Conservation (phyloP, 2,329 filamentous ascomycete genomes). For the Blastomyces silverae region DNA sequence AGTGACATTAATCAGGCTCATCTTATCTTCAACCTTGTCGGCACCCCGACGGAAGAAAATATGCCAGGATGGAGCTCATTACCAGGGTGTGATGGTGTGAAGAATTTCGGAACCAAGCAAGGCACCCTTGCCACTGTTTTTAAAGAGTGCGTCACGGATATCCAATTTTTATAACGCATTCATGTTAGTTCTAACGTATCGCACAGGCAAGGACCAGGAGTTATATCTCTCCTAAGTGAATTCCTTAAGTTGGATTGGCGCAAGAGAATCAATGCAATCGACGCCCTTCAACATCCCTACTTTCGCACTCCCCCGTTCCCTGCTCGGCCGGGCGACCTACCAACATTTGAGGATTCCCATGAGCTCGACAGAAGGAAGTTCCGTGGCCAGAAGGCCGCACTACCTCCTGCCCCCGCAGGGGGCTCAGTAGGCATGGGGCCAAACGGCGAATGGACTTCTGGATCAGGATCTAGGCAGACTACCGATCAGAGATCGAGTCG, state of each 20-base stretch:
- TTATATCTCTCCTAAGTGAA: constrained; percentile 72
- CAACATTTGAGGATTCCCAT: constrained; percentile 86
- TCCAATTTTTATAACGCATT: not conserved
- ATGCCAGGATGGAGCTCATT: constrained; percentile 89
- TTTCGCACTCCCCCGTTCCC: constrained; percentile 75
- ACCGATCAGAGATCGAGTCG: constrained; percentile 32
- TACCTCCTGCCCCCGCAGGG: constrained; percentile 85
- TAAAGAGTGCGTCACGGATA: constrained; percentile 51
- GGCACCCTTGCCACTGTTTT: constrained; percentile 69
- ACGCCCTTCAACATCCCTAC: constrained; percentile 87
- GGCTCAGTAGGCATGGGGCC: constrained; percentile 74
- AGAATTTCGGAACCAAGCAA: constrained; percentile 52
- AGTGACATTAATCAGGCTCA: constrained; percentile 86
- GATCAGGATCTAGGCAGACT: constrained; percentile 29
- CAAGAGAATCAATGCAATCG: constrained; percentile 81
- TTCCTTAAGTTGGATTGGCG: constrained; percentile 85
- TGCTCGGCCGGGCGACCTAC: constrained; percentile 77
- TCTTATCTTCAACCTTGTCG: constrained; percentile 88
- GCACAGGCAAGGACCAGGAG: constrained; percentile 57
- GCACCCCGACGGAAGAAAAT: constrained; percentile 76
- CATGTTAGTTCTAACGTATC: constrained; percentile 10
- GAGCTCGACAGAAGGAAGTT: constrained; percentile 92
- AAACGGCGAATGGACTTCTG: constrained; percentile 48
- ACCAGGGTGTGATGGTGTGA: constrained; percentile 71
- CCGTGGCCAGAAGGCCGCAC: constrained; percentile 74